Evolutionary conservation across 1,139 yeast genomes (phyloP).

Genomic region (Sugiyamaella sp.): DNA sequence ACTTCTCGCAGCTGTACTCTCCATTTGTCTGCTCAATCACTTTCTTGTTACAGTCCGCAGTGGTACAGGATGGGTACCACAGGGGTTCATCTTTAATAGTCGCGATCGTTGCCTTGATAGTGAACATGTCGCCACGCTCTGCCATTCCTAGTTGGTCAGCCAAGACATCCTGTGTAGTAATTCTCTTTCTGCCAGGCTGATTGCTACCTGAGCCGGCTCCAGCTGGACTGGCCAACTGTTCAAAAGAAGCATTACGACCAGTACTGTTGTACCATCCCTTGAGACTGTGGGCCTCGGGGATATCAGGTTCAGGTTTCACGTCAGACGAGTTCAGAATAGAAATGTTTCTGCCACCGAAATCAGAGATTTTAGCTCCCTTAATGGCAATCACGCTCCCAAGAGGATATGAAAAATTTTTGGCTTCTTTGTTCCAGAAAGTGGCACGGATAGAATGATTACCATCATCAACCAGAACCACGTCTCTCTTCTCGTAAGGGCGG

Average conservation of each 20-base stretch:
- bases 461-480: conserved; percentile 82
- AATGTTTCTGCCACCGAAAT: conserved; percentile 84
- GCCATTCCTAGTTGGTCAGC: conserved; percentile 70
- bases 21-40: conserved; percentile 73
- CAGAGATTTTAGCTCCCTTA: conserved; percentile 88
- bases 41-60: conserved; percentile 77
- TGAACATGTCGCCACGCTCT: conserved; percentile 73
- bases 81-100: conserved; percentile 73
- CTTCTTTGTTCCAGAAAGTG: conserved; percentile 91
- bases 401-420: conserved; percentile 69
- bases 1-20: conserved; percentile 92
- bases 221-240: conserved; percentile 53
- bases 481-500: conserved; percentile 89
- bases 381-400: conserved; percentile 88
- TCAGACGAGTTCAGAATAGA: conserved; percentile 82
- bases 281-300: conserved; percentile 80
- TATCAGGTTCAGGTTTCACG: conserved; percentile 78
- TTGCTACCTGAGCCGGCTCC: conserved; percentile 40
- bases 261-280: conserved; percentile 95
- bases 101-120: conserved; percentile 71
- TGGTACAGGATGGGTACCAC: conserved; percentile 88
- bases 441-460: conserved; percentile 73
- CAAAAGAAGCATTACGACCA: conserved; percentile 66
- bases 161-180: conserved; percentile 67
- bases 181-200: conserved; percentile 45